Evolutionary conservation across 768 basidiomycete species (phyloP).

Genomic region (Collybiopsis luxurians): DNA sequence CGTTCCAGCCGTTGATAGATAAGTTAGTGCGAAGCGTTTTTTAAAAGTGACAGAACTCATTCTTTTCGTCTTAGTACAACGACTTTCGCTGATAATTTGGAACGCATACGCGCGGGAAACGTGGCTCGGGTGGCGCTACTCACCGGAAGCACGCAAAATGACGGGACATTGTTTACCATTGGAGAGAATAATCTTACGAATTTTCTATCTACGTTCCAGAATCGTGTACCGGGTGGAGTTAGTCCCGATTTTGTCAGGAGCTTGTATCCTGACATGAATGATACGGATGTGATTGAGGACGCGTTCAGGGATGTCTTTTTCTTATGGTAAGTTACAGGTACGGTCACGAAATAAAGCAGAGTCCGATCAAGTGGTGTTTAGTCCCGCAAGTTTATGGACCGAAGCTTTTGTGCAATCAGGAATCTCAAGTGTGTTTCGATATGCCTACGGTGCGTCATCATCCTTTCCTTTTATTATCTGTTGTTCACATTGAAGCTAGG

Average conservation of each 20-base stretch:
- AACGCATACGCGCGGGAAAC: background rate
- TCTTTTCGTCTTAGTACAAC: background rate
- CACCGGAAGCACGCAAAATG: background rate
- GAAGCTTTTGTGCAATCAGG: background rate
- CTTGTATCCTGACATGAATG: background rate
- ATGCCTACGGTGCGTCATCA: conserved; percentile 17
- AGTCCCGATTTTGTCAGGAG: background rate
- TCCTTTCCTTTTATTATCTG: background rate
- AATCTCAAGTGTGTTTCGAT: conserved; percentile 13
- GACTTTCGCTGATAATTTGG: background rate
- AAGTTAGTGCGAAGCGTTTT: background rate
- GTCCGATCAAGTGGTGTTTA: conserved; percentile 1
- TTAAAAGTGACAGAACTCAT: background rate
- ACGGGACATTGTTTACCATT: background rate
- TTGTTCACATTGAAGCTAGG: background rate
- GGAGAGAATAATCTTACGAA: background rate
- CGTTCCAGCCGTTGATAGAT: background rate
- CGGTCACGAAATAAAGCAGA: conserved; percentile 6
- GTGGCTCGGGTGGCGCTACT: background rate
- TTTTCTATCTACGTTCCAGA: background rate
- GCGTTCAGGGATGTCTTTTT: background rate
- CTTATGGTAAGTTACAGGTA: background rate
- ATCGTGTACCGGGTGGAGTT: too few species aligned
- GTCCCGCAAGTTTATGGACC: conserved; percentile 9
- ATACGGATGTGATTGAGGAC: background rate